Base-by-base conservation (phyloP, 257 asterid genomes). In the Solanum commersonii region DNA sequence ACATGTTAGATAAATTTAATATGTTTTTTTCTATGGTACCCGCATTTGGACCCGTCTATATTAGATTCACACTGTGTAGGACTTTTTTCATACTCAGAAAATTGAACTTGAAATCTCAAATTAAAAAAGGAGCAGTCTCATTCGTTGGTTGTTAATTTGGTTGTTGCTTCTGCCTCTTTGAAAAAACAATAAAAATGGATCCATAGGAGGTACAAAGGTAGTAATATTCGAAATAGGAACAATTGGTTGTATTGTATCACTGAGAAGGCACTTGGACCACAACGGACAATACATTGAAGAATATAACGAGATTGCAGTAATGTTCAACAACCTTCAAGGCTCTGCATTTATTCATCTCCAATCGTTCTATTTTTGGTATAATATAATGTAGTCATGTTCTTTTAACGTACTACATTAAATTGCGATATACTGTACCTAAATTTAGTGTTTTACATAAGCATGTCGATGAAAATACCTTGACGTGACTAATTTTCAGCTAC, bases 201-300 rank as follows among this genome's bases (percentile, higher is more conserved):
- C 84, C 91, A 95, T 94, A 86, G 97, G 98, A 72, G 95, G 95
- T 1, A 92, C 97, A 87, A 96, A 91, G 59, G 89, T 94, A 52
- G 71, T 94, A 10, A 72, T 90, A 92, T 96, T 93, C 85, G 96
- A 95, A 78, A 74, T 96, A 5, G 98, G 98, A 86, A 95, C 98
- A 0, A 88, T 96, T 18, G 98, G 98, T 20, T 95, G 98, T 87
- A 89, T 95, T 74, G 96, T 16, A 52, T 52, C 98, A 20, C 87
- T 14, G 84, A 86, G 90, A 22, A 93, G 90, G 87, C 79, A 70
- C 15, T 18, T 37, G 16, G 63, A 90, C 16, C 93, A 88, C 78
- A 70, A n/a, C 13, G 95, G 96, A 29, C 15, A 2, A 37, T 96
- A 98, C 38, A 95, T 89, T 10, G 94, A 92, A 34, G 88, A 91